Conservation (phyloP, 768 basidiomycete genomes). For the Favolaschia claudopus region DNA sequence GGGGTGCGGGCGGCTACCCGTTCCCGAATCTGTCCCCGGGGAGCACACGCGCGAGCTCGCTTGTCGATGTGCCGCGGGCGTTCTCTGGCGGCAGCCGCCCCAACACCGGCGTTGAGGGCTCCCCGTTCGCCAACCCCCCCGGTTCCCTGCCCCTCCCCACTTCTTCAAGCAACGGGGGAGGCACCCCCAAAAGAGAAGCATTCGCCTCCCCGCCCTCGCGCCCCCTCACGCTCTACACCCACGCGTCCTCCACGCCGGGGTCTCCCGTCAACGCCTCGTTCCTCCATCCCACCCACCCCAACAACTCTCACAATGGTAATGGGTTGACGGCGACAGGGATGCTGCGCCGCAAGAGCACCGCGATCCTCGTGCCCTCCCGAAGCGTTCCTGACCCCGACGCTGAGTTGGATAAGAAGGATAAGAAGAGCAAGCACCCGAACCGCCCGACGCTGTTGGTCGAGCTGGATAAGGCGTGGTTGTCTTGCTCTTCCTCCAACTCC, state of each 20-base stretch:
- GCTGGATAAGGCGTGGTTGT: conserved; percentile 68
- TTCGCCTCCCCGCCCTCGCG: conserved; percentile 67
- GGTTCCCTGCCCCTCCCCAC: not conserved
- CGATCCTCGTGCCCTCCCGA: conserved; percentile 37
- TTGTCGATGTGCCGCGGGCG: no score
- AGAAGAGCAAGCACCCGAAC: conserved; percentile 1
- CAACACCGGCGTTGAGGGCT: conserved; percentile 11
- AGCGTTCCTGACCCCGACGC: not conserved
- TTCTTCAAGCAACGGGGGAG: no score
- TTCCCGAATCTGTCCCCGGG: no score
- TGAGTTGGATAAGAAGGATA: not conserved
- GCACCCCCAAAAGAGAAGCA: conserved; percentile 53
- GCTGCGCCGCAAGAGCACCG: conserved; percentile 60
- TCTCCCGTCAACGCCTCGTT: conserved; percentile 44
- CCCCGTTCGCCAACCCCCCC: not conserved
- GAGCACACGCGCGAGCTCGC: no score
- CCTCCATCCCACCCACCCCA: no score
- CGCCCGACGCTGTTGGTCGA: conserved; percentile 18
- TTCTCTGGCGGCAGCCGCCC: no score
- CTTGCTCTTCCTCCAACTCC: conserved; percentile 66
- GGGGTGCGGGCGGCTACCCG: no score
- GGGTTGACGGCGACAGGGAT: no score
- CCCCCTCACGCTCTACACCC: conserved; percentile 62
- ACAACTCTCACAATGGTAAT: no score
- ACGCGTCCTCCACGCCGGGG: conserved; percentile 50